These are phyloP conservation scores for Withania somnifera DNA, from an alignment of 305 asterid genomes.

Conservation along the genomic window DNA sequence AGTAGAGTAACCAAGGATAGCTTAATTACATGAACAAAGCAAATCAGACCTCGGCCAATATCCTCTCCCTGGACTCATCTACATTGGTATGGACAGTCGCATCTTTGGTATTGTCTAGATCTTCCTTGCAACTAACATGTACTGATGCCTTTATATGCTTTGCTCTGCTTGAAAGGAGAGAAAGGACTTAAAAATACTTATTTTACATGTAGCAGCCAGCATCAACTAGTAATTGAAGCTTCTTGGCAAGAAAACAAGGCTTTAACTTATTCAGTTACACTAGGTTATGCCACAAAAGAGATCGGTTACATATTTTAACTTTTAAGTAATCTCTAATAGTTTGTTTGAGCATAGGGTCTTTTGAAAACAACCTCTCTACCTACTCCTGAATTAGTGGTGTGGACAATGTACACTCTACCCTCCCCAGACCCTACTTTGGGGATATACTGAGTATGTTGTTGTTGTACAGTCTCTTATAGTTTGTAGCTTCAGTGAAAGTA, in stretches of 20 bases:
- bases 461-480: neutral
- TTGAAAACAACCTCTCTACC: too few species aligned
- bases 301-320: neutral
- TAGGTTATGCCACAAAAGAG: neutral
- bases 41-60: slow-evolving; percentile 42
- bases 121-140: slow-evolving; percentile 29
- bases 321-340: neutral
- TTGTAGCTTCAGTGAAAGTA: neutral
- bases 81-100: slow-evolving; percentile 12
- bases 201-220: neutral
- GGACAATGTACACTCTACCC: too few species aligned
- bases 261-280: neutral
- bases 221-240: neutral
- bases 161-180: slow-evolving; percentile 47
- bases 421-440: too few species aligned
- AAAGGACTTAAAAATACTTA: slow-evolving; percentile 1
- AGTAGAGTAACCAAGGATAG: neutral
- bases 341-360: too few species aligned
- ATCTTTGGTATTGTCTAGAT: slow-evolving; percentile 18
- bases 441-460: too few species aligned
- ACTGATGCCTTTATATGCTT: slow-evolving; percentile 62
- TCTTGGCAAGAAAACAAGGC: neutral
- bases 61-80: slow-evolving; percentile 49
- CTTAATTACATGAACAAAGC: neutral
- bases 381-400: too few species aligned